Evolutionary conservation across 2,329 filamentous ascomycete species (phyloP), one percentile per base, ranked within the genome.

Genomic region (Arthrobotrys conoides): DNA sequence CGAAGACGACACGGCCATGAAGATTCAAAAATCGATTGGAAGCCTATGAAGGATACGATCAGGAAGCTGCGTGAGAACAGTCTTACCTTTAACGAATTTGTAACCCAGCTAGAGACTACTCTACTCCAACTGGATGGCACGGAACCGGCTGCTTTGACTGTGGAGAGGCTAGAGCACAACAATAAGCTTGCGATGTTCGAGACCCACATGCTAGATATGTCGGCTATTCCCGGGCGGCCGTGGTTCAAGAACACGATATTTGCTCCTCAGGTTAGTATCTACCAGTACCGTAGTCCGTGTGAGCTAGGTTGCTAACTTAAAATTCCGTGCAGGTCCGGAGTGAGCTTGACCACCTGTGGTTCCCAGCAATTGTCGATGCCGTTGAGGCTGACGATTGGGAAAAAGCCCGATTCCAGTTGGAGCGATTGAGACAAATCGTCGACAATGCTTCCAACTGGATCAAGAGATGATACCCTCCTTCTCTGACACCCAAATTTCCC

Each of bases 161-260:
- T 89, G 36, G 87, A 90, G 83, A 87, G 96, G n/a, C 85, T 91
- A 77, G 88, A 88, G 48, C 93, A 95, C 84, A 98, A 98, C 84
- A 88, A 88, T 70, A 90, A 90, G 80, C 91, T 97, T 88, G 89
- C 90, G 2, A 87, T 87, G 66, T 97, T 99, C 83, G 96, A 99
- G 83, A 91, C 91, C 8, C 87, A 93, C 82, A 85, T 99, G 66
- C 85, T 98, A 30, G 96, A 99, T 85, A 83, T 94, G 65, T 91
- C 90, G 80, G 94, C 94, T 76, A 92, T 96, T 3, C 92, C 93
- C 46, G 93, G 93, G 82, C 91, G 95, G 80, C 92, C 92, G 4
- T 96, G 98, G 85, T 99, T 94, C 87, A 97, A 96, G 84, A 96
- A 97, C 84, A 88, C 96, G 83, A 86, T 99, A 71, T 97, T 94